Evolutionary conservation across 768 basidiomycete genomes (phyloP).

Genomic region (Multifurca ochricompacta): DNA sequence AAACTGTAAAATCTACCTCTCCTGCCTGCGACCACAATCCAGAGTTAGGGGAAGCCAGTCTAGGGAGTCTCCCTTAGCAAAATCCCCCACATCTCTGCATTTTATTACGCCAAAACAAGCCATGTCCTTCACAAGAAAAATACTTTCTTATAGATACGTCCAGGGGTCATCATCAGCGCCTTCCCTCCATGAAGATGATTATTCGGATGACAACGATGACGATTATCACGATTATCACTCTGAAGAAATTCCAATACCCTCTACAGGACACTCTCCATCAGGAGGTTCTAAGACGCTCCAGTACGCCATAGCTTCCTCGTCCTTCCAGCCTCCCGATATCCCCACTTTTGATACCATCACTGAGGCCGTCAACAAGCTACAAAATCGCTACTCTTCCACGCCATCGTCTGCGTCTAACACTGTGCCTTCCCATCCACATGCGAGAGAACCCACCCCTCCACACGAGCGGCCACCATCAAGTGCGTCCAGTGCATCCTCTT

Average conservation of each 20-base stretch:
- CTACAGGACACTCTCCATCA: slow-evolving; percentile 4
- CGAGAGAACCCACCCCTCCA: background rate
- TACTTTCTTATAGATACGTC: slow-evolving; percentile 13
- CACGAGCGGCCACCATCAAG: slow-evolving; percentile 6
- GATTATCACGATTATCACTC: slow-evolving; percentile 5
- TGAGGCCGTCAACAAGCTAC: slow-evolving; percentile 16
- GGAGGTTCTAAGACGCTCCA: slow-evolving; percentile 12
- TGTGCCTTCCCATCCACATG: background rate
- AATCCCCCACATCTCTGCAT: background rate
- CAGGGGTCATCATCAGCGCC: slow-evolving; percentile 9
- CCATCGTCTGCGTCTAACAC: background rate
- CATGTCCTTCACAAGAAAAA: slow-evolving; percentile 5
- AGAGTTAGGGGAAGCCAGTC: background rate
- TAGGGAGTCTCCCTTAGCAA: background rate
- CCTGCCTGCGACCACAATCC: too few relatives aligned
- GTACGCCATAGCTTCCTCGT: slow-evolving; percentile 11
- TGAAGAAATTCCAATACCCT: background rate
- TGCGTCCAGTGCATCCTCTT: slow-evolving; percentile 7
- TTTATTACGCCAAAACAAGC: background rate
- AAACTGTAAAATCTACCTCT: too few relatives aligned
- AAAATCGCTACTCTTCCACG: slow-evolving; percentile 7
- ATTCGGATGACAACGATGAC: background rate
- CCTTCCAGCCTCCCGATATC: slow-evolving; percentile 4
- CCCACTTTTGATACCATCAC: slow-evolving; percentile 17
- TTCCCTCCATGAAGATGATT: slow-evolving; percentile 9